Percentiles rank a stretch among this genome's conserved stretches.
Evolutionary conservation across 2,329 filamentous ascomycete species (phyloP).

Genomic region (Aphanoascus verrucosus): DNA sequence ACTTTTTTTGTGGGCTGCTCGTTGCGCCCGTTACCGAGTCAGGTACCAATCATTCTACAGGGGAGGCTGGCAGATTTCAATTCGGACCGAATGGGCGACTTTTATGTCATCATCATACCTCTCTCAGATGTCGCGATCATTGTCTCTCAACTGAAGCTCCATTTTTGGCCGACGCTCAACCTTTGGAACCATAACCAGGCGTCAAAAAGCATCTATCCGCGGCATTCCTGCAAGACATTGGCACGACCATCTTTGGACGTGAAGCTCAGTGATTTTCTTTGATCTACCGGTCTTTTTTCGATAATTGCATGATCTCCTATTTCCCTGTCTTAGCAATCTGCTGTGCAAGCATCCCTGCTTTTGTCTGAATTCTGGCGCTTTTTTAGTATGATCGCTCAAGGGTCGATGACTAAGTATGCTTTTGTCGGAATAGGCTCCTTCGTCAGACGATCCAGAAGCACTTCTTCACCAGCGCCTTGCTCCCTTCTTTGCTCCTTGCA

Average conservation of each 20-base stretch:
- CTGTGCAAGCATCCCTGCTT: background rate
- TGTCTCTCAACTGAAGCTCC: background rate
- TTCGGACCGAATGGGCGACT: constrained; percentile 6
- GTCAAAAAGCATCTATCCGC: background rate
- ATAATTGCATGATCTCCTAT: constrained; percentile 4
- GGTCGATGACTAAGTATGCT: constrained; percentile 9
- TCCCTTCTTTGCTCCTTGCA: constrained; percentile 50
- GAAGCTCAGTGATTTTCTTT: background rate
- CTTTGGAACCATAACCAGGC: background rate
- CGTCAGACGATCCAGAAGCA: constrained; percentile 45
- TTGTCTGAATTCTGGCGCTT: constrained; percentile 3
- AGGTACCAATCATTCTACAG: constrained; percentile 11
- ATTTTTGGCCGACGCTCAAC: background rate
- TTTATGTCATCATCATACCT: constrained; percentile 1
- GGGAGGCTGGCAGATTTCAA: constrained; percentile 9
- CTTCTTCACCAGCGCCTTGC: constrained; percentile 52
- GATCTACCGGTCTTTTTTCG: background rate
- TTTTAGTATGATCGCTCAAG: background rate
- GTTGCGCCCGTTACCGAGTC: constrained; percentile 6
- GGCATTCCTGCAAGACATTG: background rate
- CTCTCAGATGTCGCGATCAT: background rate
- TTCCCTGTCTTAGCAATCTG: constrained; percentile 1
- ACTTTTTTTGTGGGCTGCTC: constrained; percentile 2
- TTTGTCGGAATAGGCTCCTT: constrained; percentile 30
- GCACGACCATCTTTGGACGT: background rate